These are phyloP conservation scores for Xylaria cubensis DNA, from an alignment of 495 filamentous ascomycete genomes.

Conservation along the genomic window DNA sequence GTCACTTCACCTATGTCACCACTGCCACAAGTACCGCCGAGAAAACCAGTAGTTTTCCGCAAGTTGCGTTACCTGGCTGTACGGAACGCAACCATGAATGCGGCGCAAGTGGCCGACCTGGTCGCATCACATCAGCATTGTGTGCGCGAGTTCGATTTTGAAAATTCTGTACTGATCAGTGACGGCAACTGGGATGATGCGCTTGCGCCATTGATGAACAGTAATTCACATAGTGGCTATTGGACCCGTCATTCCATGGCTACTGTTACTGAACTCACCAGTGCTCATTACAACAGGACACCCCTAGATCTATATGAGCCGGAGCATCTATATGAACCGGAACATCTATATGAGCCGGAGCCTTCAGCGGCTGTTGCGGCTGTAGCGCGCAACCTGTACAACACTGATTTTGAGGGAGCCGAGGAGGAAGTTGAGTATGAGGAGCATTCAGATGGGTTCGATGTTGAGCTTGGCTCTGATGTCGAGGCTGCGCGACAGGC, in stretches of 20 bases:
- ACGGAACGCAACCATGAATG: constrained; percentile 69
- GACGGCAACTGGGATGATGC: constrained; percentile 77
- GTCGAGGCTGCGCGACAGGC: constrained; percentile 51
- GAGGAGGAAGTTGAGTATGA: constrained; percentile 49
- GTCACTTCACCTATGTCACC: constrained; percentile 61
- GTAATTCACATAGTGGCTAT: constrained; percentile 35
- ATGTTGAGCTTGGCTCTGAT: constrained; percentile 47
- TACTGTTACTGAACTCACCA: constrained; percentile 34
- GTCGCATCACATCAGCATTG: constrained; percentile 65
- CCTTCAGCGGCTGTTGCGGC: constrained; percentile 52
- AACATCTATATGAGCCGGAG: not conserved
- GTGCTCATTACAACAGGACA: constrained; percentile 12
- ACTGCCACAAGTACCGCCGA: constrained; percentile 50
- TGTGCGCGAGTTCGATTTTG: constrained; percentile 74
- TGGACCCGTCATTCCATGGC: constrained; percentile 52
- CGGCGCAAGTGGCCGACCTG: constrained; percentile 68
- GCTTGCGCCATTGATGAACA: constrained; percentile 65
- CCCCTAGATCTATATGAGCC: constrained; percentile 16
- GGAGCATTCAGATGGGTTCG: constrained; percentile 41
- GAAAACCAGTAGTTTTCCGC: constrained; percentile 61
- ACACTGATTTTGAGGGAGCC: constrained; percentile 48
- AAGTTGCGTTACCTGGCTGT: constrained; percentile 67
- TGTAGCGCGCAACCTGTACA: constrained; percentile 49
- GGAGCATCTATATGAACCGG: constrained; percentile 12
- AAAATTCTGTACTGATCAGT: constrained; percentile 66